Percentiles rank a stretch among this genome's conserved stretches.
These are phyloP conservation scores for Ganoderma lingzhi DNA, from an alignment of 1,284 basidiomycete genomes.

Conservation along the genomic window DNA sequence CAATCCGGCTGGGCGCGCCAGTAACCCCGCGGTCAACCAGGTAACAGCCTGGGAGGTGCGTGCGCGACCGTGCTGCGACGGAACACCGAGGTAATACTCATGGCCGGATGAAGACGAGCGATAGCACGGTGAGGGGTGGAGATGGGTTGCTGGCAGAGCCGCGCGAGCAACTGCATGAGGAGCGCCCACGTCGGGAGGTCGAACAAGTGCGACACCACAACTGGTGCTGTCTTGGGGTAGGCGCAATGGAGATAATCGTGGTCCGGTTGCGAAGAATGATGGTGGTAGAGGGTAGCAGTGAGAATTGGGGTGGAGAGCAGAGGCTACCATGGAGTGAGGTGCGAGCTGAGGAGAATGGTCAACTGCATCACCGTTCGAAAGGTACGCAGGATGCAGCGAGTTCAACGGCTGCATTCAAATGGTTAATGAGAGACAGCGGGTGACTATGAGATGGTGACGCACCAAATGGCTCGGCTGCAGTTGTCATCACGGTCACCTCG, in stretches of 20 bases:
- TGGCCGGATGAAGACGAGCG: constrained; percentile 35
- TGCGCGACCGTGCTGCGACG: constrained; percentile 30
- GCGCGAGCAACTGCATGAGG: constrained; percentile 41
- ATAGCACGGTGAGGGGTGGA: constrained; percentile 35
- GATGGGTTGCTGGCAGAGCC: constrained; percentile 43
- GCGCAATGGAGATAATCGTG: constrained; percentile 36
- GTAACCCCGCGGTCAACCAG: constrained; percentile 20
- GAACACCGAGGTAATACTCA: constrained; percentile 36
- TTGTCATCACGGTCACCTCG: constrained; percentile 44
- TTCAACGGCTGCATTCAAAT: constrained; percentile 33
- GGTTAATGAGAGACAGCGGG: neutral
- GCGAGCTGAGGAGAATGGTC: constrained; percentile 34
- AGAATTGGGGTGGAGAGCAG: constrained; percentile 34
- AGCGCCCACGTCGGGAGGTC: constrained; percentile 35
- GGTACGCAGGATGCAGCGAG: constrained; percentile 33
- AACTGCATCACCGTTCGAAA: constrained; percentile 32
- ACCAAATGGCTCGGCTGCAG: constrained; percentile 36
- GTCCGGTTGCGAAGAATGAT: constrained; percentile 31
- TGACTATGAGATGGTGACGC: constrained; percentile 24
- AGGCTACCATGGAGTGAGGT: constrained; percentile 23
- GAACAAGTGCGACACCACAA: constrained; percentile 35
- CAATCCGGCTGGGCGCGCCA: constrained; percentile 16
- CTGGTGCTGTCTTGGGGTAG: constrained; percentile 30
- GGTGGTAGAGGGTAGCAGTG: constrained; percentile 27
- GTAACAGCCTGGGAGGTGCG: constrained; percentile 26